Conservation (phyloP, 768 basidiomycete genomes). For the Boletus tylopilopsis region DNA sequence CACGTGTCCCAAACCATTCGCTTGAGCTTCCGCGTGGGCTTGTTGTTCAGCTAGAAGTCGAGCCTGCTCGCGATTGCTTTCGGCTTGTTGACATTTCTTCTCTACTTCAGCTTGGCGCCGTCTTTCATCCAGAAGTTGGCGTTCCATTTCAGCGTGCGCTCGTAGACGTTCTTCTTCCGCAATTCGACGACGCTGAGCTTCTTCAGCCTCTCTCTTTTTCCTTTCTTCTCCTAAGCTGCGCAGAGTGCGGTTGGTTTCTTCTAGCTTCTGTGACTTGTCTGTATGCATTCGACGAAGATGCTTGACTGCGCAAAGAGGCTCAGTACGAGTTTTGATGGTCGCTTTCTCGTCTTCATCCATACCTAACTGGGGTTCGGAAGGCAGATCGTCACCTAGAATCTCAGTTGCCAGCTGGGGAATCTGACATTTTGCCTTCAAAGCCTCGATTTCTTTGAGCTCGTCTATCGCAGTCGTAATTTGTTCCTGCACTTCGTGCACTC, state of each 20-base stretch:
- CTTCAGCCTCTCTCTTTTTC: conserved; percentile 13
- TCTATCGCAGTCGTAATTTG: conserved; percentile 18
- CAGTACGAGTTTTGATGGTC: conserved; percentile 6
- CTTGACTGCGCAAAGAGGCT: conserved; percentile 11
- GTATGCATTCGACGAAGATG: conserved; percentile 15
- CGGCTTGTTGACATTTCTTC: conserved; percentile 6
- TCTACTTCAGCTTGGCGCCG: conserved; percentile 6
- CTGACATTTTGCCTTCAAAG: conserved; percentile 4
- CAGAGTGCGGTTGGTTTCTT: conserved; percentile 15
- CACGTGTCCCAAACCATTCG: not conserved
- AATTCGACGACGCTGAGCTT: conserved; percentile 12
- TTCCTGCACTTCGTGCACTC: conserved; percentile 12
- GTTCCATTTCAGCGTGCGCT: conserved; percentile 9
- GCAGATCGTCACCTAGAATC: conserved; percentile 7
- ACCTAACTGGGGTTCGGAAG: conserved; percentile 18
- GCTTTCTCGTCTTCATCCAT: conserved; percentile 19
- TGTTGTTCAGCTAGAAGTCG: conserved; percentile 12
- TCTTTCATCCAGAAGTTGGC: conserved; percentile 2
- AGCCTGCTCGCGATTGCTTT: not conserved
- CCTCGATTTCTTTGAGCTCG: conserved; percentile 14
- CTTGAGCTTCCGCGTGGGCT: conserved; percentile 5
- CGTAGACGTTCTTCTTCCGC: conserved; percentile 17
- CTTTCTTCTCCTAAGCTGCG: conserved; percentile 25
- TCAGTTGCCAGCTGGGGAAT: not conserved
- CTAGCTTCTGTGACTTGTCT: conserved; percentile 16